phyloP scores from a whole-genome alignment of 2,329 filamentous ascomycete species.

The Colletotrichum cuscutae region DNA sequence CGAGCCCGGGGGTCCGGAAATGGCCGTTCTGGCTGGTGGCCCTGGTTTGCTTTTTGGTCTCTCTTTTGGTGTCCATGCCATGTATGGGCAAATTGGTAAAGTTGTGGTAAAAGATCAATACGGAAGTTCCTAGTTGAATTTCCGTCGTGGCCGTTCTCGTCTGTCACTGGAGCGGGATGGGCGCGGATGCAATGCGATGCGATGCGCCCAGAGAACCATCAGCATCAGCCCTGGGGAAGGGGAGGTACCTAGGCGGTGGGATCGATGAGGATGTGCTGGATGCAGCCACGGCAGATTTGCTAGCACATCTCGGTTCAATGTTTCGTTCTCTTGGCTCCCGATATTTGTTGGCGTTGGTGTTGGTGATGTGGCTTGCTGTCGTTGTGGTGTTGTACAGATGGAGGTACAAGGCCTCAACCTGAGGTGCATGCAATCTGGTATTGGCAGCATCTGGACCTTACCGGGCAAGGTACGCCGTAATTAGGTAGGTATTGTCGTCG shows the following conservation, averaged over 20 bases:
- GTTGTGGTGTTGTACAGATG: not conserved
- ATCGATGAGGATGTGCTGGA: slow-evolving; percentile 2
- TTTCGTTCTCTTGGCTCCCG: not conserved
- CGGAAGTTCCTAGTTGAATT: not conserved
- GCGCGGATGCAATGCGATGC: slow-evolving; percentile 30
- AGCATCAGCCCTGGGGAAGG: slow-evolving; percentile 1
- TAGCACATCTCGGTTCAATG: not conserved
- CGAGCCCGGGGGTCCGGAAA: not conserved
- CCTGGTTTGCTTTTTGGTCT: slow-evolving; percentile 17
- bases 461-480: too few species aligned
- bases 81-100: not conserved
- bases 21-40: slow-evolving; percentile 3
- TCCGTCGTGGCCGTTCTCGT: slow-evolving; percentile 9
- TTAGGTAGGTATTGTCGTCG: not conserved
- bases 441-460: not conserved
- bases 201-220: slow-evolving; percentile 2
- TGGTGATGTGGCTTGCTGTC: not conserved
- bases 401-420: not conserved
- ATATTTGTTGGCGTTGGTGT: not conserved
- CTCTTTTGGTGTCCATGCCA: not conserved
- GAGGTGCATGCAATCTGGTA: not conserved
- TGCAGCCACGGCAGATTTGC: slow-evolving; percentile 21
- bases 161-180: slow-evolving; percentile 28
- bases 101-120: not conserved
- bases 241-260: not conserved